These are phyloP conservation scores for Diaporthe longicolla DNA, from an alignment of 2,329 filamentous ascomycete species.

Conservation along the genomic window DNA sequence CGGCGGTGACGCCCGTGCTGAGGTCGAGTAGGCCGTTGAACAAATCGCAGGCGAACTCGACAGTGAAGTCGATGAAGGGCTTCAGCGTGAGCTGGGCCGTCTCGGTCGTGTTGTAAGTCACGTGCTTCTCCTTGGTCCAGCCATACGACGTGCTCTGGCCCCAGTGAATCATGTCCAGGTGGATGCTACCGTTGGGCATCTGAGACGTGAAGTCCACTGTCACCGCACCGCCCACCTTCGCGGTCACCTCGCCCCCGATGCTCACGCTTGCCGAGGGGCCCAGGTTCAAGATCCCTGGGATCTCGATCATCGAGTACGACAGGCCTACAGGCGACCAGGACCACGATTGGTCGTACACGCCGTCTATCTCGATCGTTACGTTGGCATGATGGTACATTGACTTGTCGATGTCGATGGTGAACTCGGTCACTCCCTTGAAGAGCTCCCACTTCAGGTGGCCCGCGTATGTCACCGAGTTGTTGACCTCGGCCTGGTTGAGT, in stretches of 20 bases:
- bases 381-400: conserved; percentile 43
- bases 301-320: conserved; percentile 44
- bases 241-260: conserved; percentile 35
- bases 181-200: conserved; percentile 41
- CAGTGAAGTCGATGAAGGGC: conserved; percentile 42
- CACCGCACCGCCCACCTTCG: conserved; percentile 23
- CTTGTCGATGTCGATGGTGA: conserved; percentile 46
- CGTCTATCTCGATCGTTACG: conserved; percentile 44
- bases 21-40: conserved; percentile 40
- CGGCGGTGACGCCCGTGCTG: conserved; percentile 40
- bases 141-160: conserved; percentile 34
- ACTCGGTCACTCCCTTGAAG: conserved; percentile 44
- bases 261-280: conserved; percentile 41
- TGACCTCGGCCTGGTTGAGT: conserved; percentile 45
- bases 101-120: conserved; percentile 37
- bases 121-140: conserved; percentile 32
- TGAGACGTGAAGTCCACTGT: conserved; percentile 33
- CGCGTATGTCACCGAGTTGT: conserved; percentile 45
- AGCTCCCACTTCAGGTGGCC: conserved; percentile 46
- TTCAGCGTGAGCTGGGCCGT: conserved; percentile 23
- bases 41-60: conserved; percentile 41
- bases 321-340: conserved; percentile 34
- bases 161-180: conserved; percentile 40
- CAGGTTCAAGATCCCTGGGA: conserved; percentile 40
- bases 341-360: conserved; percentile 44